These are phyloP conservation scores for Lavandula angustifolia DNA, from an alignment of 257 asterid species.

Conservation along the genomic window DNA sequence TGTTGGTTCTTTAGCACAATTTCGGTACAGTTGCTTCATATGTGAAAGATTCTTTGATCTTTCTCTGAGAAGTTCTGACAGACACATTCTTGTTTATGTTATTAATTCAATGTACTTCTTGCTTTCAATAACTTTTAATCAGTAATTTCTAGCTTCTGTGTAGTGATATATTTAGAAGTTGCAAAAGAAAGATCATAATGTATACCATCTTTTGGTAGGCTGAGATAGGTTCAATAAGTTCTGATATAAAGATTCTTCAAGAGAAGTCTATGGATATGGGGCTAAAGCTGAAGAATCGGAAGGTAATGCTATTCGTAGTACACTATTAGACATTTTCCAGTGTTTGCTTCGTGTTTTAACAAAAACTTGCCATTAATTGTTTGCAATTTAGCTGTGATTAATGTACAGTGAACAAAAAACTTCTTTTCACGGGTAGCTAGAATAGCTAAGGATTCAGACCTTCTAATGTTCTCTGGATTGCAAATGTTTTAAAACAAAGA, in stretches of 20 bases:
- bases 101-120: constrained; percentile 21
- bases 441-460: background rate
- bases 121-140: background rate
- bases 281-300: constrained; percentile 93
- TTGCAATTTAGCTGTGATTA: background rate
- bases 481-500: background rate
- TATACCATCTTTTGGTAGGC: constrained; percentile 48
- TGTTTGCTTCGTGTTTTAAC: constrained; percentile 1
- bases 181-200: constrained; percentile 21
- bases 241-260: constrained; percentile 93
- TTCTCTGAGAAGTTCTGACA: constrained; percentile 8
- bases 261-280: constrained; percentile 99
- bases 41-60: background rate
- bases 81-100: constrained; percentile 21
- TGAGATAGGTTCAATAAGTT: constrained; percentile 98
- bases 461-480: background rate
- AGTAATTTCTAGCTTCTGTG: background rate
- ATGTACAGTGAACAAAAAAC: constrained; percentile 1
- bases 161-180: constrained; percentile 10
- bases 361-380: constrained; percentile 1
- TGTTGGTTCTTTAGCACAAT: background rate
- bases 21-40: background rate
- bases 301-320: constrained; percentile 50
- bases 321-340: background rate
- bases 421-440: background rate